Evolutionary conservation across 2,329 filamentous ascomycete species (phyloP).

Genomic region (Zasmidium citrigriseum): DNA sequence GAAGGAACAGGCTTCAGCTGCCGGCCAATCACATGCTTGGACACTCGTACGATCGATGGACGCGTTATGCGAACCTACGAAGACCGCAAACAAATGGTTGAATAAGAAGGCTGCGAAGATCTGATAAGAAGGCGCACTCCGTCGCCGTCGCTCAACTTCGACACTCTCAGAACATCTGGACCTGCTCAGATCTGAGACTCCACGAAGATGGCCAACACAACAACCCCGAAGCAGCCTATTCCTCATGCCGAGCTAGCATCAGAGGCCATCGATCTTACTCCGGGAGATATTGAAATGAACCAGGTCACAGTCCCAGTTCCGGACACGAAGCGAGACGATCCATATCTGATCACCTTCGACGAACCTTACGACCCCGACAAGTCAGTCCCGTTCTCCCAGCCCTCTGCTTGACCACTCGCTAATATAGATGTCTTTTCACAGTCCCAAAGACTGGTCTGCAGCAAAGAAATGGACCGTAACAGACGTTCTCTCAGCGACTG

Average conservation of each 20-base stretch:
- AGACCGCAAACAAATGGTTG: background rate
- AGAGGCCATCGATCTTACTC: background rate
- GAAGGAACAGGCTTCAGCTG: background rate
- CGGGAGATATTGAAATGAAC: background rate
- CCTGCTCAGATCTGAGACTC: too few relatives aligned
- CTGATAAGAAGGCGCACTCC: background rate
- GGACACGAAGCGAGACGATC: constrained; percentile 8
- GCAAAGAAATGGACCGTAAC: constrained; percentile 52
- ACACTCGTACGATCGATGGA: background rate
- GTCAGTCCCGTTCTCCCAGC: constrained; percentile 20
- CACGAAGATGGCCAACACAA: background rate
- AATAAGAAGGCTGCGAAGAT: background rate
- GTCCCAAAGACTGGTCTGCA: constrained; percentile 8
- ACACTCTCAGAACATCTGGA: too few relatives aligned
- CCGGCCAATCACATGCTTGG: background rate
- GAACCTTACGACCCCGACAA: constrained; percentile 37
- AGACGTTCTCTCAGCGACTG: constrained; percentile 50
- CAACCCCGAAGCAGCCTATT: background rate
- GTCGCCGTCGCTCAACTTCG: background rate
- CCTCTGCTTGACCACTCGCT: background rate
- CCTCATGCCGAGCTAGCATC: background rate
- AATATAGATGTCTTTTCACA: background rate
- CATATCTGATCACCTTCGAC: constrained; percentile 18
- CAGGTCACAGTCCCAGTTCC: background rate
- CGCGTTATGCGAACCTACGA: background rate